Evolutionary conservation across 768 basidiomycete genomes (phyloP), one percentile per base, ranked within the genome.

Genomic region (Boletus eberwhitei): DNA sequence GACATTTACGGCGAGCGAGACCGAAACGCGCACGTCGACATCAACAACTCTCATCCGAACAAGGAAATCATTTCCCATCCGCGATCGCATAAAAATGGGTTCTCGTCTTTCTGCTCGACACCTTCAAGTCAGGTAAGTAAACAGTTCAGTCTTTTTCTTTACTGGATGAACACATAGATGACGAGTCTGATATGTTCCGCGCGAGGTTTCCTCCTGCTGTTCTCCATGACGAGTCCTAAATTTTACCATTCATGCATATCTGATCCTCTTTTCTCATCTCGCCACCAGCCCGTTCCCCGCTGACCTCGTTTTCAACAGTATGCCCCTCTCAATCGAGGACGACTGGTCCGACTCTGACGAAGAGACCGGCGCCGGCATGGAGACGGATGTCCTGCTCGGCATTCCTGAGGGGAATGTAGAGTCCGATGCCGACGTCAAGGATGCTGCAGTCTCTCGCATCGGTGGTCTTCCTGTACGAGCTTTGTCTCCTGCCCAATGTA

Each of bases 171-270:
- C 64, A 57, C 59, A 52, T 70, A 82, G 82, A 84, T 84, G 82
- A 84, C 90, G 90, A 93, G 91, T 93, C 91, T 77, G 91, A 93
- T 72, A 68, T 65, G 69, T 69, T 62, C 58, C 66, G 56, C 66
- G 61, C 75, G 77, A 80, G 84, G 84, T 81, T 84, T 82, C 84
- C 83, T 80, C 78, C 70, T 72, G 61, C 61, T 54, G 70, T 73
- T 42, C 54, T 60, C 76, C 57, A 66, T 87, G 90, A 90, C 82
- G 89, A 91, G 63, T 75, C 76, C 55, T 71, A 74, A 71, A 55
- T 65, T 77, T 75, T 88, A 88, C 90, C 90, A 93, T 93, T 93
- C 91, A 93, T 93, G 91, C 90, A 77, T 86, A 77, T 75, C 91
- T 93, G 91, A 92, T 73, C 64, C 63, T 67, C 51, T 12, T 41